A percentile compares a stretch with the other conserved stretches of the same genome.
Conservation (phyloP, 2,329 filamentous ascomycete genomes). For the Fusarium sp. region DNA sequence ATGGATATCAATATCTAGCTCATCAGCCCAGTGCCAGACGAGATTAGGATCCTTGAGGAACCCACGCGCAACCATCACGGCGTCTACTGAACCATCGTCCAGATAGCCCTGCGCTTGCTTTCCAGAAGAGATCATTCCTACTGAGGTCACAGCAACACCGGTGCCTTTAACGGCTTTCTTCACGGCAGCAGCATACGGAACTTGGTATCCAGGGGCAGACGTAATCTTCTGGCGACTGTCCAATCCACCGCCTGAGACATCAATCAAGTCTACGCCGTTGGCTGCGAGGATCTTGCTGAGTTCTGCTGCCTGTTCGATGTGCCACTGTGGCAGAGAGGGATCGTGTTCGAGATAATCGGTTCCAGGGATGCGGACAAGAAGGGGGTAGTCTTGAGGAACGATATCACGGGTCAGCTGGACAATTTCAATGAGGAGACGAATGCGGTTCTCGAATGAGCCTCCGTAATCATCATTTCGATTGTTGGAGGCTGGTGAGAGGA, state of each 20-base stretch:
- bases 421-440: slow-evolving; percentile 61
- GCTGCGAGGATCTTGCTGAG: slow-evolving; percentile 73
- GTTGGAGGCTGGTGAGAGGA: slow-evolving; percentile 64
- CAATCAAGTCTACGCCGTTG: slow-evolving; percentile 77
- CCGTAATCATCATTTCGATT: slow-evolving; percentile 66
- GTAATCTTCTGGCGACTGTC: slow-evolving; percentile 70
- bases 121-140: slow-evolving; percentile 60
- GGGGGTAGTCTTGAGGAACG: slow-evolving; percentile 57
- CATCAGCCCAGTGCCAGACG: slow-evolving; percentile 66
- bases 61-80: slow-evolving; percentile 60
- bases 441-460: slow-evolving; percentile 58
- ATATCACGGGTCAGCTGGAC: slow-evolving; percentile 48
- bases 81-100: slow-evolving; percentile 59
- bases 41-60: slow-evolving; percentile 69
- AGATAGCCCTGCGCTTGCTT: slow-evolving; percentile 61
- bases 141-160: slow-evolving; percentile 54
- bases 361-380: slow-evolving; percentile 75
- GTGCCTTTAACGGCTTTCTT: slow-evolving; percentile 76
- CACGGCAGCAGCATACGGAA: slow-evolving; percentile 72
- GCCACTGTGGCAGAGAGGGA: slow-evolving; percentile 68
- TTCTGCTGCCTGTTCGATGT: slow-evolving; percentile 70
- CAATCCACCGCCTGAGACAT: slow-evolving; percentile 75
- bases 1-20: slow-evolving; percentile 60
- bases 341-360: slow-evolving; percentile 78
- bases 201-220: slow-evolving; percentile 75